phyloP scores from a whole-genome alignment of 1,139 yeast genomes.

The Lodderomyces oxycetoniae region DNA sequence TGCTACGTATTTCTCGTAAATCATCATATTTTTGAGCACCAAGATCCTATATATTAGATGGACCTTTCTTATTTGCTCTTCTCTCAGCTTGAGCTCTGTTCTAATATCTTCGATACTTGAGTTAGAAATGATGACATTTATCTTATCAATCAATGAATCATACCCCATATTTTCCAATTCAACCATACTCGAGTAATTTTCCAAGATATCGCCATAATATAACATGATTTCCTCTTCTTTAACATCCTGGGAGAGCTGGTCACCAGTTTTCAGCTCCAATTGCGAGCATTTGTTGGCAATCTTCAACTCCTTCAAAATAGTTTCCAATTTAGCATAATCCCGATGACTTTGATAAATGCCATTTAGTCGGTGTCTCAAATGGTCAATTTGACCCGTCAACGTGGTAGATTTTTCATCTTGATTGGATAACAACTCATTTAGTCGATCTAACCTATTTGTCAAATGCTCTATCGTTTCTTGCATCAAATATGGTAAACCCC shows the following conservation, averaged over 20 bases:
- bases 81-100: conserved; percentile 5
- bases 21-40: conserved; percentile 26
- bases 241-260: conserved; percentile 9
- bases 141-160: conserved; percentile 19
- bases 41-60: conserved; percentile 20
- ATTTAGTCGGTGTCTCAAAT: background rate
- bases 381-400: background rate
- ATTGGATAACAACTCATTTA: background rate
- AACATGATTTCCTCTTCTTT: conserved; percentile 21
- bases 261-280: background rate
- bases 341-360: background rate
- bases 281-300: background rate
- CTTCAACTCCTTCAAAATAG: background rate
- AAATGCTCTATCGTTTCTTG: conserved; percentile 1
- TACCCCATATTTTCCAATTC: conserved; percentile 23
- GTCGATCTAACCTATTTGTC: background rate
- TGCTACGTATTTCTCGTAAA: conserved; percentile 25
- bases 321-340: background rate
- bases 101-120: conserved; percentile 4
- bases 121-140: conserved; percentile 7
- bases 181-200: conserved; percentile 19
- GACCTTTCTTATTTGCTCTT: conserved; percentile 15
- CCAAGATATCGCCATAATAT: conserved; percentile 13
- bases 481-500: no score
- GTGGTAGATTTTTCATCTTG: background rate